These are phyloP conservation scores for Pulveroboletus sp. DNA, from an alignment of 768 basidiomycete species.

Conservation along the genomic window DNA sequence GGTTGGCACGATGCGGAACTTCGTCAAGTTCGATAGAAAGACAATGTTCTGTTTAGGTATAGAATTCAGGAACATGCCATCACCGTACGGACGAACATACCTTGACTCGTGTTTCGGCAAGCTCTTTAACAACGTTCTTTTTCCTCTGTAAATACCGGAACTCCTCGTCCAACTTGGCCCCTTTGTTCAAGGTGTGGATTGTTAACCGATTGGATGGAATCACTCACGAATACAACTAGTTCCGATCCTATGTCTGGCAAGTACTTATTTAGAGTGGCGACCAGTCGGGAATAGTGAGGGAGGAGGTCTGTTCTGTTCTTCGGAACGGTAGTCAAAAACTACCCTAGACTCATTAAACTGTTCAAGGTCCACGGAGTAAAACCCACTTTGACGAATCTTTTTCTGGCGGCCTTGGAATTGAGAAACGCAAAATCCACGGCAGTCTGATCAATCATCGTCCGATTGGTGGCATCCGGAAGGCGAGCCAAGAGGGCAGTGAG, in stretches of 20 bases:
- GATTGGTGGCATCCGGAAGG: constrained; percentile 91
- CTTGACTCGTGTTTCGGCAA: constrained; percentile 81
- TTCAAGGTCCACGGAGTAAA: not conserved
- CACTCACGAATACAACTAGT: constrained; percentile 70
- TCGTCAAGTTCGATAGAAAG: constrained; percentile 90
- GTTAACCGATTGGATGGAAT: not conserved
- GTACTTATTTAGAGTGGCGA: constrained; percentile 84
- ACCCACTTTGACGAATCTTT: constrained; percentile 77
- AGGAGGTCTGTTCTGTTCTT: constrained; percentile 87
- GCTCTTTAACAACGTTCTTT: constrained; percentile 87
- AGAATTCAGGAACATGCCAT: not conserved
- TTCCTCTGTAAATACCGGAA: constrained; percentile 93
- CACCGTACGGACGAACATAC: constrained; percentile 34
- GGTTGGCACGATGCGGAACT: constrained; percentile 85
- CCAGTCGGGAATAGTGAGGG: constrained; percentile 87
- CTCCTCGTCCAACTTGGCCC: constrained; percentile 84
- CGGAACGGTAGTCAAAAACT: constrained; percentile 81
- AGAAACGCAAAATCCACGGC: constrained; percentile 95
- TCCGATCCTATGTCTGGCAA: constrained; percentile 92
- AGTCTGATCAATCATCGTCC: constrained; percentile 83
- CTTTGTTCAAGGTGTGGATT: not conserved
- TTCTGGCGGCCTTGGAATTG: constrained; percentile 94
- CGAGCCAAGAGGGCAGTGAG: constrained; percentile 87
- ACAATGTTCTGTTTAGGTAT: constrained; percentile 64
- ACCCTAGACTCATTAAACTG: constrained; percentile 10